phyloP scores from a whole-genome alignment of 768 basidiomycete species.

The Boletus tomentosulus region DNA sequence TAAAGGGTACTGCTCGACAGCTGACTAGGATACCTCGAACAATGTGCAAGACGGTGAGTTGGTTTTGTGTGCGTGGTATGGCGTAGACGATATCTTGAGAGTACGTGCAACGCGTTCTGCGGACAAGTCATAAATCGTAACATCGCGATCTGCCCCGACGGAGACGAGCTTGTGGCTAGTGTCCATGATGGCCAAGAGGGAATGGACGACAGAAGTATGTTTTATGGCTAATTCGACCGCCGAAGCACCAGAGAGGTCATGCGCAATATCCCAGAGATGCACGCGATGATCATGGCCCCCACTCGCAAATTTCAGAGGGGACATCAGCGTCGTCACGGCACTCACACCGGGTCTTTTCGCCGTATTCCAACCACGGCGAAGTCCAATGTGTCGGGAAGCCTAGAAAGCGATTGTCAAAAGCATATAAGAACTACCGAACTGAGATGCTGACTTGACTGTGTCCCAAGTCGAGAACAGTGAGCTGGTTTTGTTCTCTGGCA shows the following conservation, averaged over 20 bases:
- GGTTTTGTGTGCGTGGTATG: conserved; percentile 40
- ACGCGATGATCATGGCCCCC: conserved; percentile 48
- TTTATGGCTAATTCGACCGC: conserved; percentile 35
- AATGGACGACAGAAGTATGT: conserved; percentile 42
- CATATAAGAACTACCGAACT: neutral
- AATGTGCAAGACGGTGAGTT: conserved; percentile 38
- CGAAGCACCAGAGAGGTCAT: conserved; percentile 31
- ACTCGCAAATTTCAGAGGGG: conserved; percentile 41
- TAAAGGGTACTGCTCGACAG: neutral
- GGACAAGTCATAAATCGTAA: conserved; percentile 44
- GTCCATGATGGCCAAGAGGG: conserved; percentile 41
- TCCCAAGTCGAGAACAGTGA: conserved; percentile 21
- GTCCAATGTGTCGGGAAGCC: conserved; percentile 8
- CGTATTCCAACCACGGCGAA: conserved; percentile 30
- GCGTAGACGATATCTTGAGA: conserved; percentile 40
- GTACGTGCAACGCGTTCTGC: conserved; percentile 41
- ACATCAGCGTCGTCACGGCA: conserved; percentile 39
- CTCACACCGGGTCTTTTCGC: conserved; percentile 41
- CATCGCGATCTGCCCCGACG: conserved; percentile 46
- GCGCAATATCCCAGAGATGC: conserved; percentile 43
- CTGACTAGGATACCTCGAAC: conserved; percentile 37
- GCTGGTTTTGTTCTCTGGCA: conserved; percentile 34
- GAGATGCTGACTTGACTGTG: conserved; percentile 22
- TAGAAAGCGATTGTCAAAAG: conserved; percentile 7
- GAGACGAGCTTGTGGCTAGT: conserved; percentile 45